Evolutionary conservation across 2,329 filamentous ascomycete species (phyloP).

Genomic region (Xylariaceae sp.): DNA sequence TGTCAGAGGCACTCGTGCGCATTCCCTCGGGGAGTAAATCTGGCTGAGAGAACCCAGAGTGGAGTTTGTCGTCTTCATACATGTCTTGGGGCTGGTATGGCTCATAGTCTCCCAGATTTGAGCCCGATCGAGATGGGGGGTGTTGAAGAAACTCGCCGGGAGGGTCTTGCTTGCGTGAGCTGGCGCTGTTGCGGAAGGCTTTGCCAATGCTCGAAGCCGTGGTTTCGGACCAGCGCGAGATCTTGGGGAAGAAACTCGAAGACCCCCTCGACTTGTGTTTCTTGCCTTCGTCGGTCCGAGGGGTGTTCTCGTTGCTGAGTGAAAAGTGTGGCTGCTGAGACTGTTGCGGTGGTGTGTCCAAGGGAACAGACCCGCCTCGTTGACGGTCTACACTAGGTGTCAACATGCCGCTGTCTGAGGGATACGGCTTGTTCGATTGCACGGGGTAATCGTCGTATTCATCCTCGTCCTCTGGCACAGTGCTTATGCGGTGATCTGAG

Average conservation of each 20-base stretch:
- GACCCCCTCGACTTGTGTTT: conserved; percentile 87
- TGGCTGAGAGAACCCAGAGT: conserved; percentile 51
- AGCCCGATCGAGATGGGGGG: conserved; percentile 69
- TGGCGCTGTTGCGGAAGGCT: conserved; percentile 65
- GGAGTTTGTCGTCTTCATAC: conserved; percentile 58
- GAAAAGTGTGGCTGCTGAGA: conserved; percentile 34
- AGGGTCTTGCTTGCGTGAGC: conserved; percentile 52
- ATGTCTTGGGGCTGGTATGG: conserved; percentile 52
- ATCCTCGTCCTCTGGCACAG: conserved; percentile 82
- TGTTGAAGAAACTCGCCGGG: conserved; percentile 57
- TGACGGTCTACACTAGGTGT: conserved; percentile 55
- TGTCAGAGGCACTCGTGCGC: conserved; percentile 13
- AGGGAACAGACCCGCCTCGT: conserved; percentile 49
- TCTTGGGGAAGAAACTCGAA: conserved; percentile 78
- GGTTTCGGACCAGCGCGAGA: conserved; percentile 96
- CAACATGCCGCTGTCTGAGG: conserved; percentile 55
- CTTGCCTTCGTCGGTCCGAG: conserved; percentile 68
- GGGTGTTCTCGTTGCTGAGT: conserved; percentile 77
- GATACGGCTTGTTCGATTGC: conserved; percentile 44
- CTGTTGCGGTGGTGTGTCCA: conserved; percentile 54
- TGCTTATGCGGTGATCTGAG: conserved; percentile 81
- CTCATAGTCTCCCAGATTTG: conserved; percentile 66
- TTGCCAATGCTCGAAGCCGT: conserved; percentile 83
- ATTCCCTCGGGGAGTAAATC: conserved; percentile 34
- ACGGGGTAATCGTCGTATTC: conserved; percentile 46